Evolutionary conservation across 768 basidiomycete genomes (phyloP).

Genomic region (Suillus ampliporus): DNA sequence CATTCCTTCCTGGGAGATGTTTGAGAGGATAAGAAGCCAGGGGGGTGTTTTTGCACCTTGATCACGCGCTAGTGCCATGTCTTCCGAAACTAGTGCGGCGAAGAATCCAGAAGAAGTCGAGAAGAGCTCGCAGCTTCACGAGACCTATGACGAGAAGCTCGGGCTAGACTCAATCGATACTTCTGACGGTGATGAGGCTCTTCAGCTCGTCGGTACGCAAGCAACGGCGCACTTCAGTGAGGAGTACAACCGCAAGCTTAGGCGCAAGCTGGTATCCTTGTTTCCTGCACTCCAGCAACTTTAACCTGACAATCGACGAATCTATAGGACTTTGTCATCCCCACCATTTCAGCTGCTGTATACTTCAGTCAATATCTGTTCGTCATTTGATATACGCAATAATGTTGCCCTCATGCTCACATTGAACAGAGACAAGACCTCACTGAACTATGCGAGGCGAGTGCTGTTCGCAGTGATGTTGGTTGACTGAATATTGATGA

Average conservation of each 20-base stretch:
- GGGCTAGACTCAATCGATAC: conserved; percentile 40
- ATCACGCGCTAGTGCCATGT: conserved; percentile 21
- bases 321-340: conserved; percentile 55
- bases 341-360: conserved; percentile 63
- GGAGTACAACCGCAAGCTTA: conserved; percentile 60
- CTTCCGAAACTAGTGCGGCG: conserved; percentile 15
- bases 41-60: not conserved
- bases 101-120: conserved; percentile 21
- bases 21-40: conserved; percentile 17
- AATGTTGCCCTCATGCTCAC: conserved; percentile 11
- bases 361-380: conserved; percentile 74
- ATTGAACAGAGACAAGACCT: conserved; percentile 64
- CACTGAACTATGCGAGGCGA: conserved; percentile 72
- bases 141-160: conserved; percentile 40
- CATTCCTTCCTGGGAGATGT: conserved; percentile 10
- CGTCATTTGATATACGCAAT: conserved; percentile 20
- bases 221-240: conserved; percentile 59
- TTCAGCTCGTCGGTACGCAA: conserved; percentile 61
- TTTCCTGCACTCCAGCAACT: not conserved
- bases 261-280: conserved; percentile 57
- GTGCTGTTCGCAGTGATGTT: conserved; percentile 7
- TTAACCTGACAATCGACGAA: not conserved
- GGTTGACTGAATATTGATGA: conserved; percentile 12
- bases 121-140: conserved; percentile 20
- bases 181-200: conserved; percentile 60